phyloP scores from a whole-genome alignment of 257 asterid genomes.

The Sherardia arvensis region DNA sequence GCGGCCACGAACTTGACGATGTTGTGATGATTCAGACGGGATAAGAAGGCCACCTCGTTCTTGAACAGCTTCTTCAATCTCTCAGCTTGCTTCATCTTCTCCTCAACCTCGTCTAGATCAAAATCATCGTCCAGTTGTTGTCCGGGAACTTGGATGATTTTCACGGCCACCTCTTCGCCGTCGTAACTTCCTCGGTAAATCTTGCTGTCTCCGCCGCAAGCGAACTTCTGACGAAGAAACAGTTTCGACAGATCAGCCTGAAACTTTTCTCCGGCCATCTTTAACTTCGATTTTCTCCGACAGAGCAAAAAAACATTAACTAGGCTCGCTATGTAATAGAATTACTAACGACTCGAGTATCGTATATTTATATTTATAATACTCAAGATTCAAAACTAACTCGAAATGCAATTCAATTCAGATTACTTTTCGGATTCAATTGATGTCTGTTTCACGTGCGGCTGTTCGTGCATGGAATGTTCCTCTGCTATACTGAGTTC shows the following conservation, averaged over 20 bases:
- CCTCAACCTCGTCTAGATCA: slow-evolving; percentile 36
- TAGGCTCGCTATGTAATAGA: neutral
- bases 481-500: neutral
- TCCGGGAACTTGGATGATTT: slow-evolving; percentile 69
- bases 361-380: no score
- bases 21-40: slow-evolving; percentile 61
- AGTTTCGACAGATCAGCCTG: slow-evolving; percentile 81
- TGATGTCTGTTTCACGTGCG: neutral
- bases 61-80: slow-evolving; percentile 50
- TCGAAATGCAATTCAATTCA: neutral
- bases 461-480: neutral
- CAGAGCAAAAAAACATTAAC: neutral
- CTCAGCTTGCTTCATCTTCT: slow-evolving; percentile 26
- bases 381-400: neutral
- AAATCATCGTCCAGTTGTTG: slow-evolving; percentile 33
- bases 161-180: slow-evolving; percentile 78
- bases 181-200: slow-evolving; percentile 75
- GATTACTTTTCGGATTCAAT: no score
- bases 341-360: no score
- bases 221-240: slow-evolving; percentile 67
- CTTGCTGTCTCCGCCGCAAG: slow-evolving; percentile 75
- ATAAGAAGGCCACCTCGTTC: slow-evolving; percentile 49
- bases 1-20: slow-evolving; percentile 77
- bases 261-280: slow-evolving; percentile 9
- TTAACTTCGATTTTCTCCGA: neutral